These are phyloP conservation scores for Fusarium proliferatum DNA, from an alignment of 2,329 filamentous ascomycete genomes.

Conservation along the genomic window DNA sequence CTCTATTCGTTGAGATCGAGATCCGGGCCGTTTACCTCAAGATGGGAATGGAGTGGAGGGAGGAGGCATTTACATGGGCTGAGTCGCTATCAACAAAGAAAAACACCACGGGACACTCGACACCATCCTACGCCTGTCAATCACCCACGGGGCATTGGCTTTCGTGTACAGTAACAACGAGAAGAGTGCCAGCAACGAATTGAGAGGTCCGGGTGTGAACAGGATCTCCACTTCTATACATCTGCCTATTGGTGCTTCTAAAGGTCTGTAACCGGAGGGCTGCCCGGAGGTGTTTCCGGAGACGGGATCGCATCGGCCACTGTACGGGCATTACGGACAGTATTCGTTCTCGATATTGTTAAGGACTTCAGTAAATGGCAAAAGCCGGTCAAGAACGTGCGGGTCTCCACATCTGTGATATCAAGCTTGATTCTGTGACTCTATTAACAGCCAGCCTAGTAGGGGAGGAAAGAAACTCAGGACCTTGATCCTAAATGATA, in stretches of 20 bases:
- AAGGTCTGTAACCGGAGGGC: conserved; percentile 27
- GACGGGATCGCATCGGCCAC: conserved; percentile 27
- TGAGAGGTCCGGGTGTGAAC: conserved; percentile 9
- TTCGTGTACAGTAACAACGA: conserved; percentile 11
- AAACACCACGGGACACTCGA: conserved; percentile 9
- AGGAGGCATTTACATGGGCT: conserved; percentile 14
- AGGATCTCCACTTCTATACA: conserved; percentile 27
- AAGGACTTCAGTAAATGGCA: not conserved
- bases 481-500: not conserved
- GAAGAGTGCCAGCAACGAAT: conserved; percentile 14
- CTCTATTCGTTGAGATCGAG: conserved; percentile 21
- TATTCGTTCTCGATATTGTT: not conserved
- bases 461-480: not conserved
- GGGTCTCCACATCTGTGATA: conserved; percentile 15
- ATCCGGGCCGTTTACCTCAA: conserved; percentile 35
- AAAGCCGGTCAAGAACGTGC: not conserved
- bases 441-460: not conserved
- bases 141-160: conserved; percentile 19
- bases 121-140: conserved; percentile 32
- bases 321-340: conserved; percentile 2
- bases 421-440: conserved; percentile 6
- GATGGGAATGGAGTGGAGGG: conserved; percentile 25
- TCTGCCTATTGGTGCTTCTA: conserved; percentile 14
- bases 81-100: conserved; percentile 1
- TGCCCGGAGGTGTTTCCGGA: conserved; percentile 38